Conservation (phyloP, 2,329 filamentous ascomycete species). For the Aspergillus floridensis region DNA sequence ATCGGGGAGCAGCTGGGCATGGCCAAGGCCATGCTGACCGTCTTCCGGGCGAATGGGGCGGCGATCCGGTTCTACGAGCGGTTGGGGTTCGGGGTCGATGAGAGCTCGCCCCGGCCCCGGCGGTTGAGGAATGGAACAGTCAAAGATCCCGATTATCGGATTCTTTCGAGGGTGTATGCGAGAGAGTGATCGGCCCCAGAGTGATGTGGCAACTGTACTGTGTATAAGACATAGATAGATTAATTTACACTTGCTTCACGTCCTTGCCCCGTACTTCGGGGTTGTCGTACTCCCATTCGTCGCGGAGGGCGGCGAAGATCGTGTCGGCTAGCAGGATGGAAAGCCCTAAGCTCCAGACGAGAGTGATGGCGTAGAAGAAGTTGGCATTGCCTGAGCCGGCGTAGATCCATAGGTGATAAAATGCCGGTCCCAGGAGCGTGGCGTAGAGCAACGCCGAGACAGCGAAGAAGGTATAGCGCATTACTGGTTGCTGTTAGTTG, state of each 20-base stretch:
- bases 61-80: constrained; percentile 52
- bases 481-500: constrained; percentile 55
- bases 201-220: background rate
- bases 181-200: no score
- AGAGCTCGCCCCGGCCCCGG: constrained; percentile 51
- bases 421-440: constrained; percentile 84
- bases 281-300: constrained; percentile 90
- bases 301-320: constrained; percentile 81
- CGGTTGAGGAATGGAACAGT: constrained; percentile 50
- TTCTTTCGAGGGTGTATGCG: constrained; percentile 41
- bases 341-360: constrained; percentile 94
- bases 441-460: constrained; percentile 82
- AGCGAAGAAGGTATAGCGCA: constrained; percentile 89
- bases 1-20: constrained; percentile 49
- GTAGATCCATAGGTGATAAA: constrained; percentile 98
- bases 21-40: constrained; percentile 60
- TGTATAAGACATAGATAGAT: constrained; percentile 5
- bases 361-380: constrained; percentile 97
- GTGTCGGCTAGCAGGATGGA: constrained; percentile 84
- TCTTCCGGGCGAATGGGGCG: constrained; percentile 52
- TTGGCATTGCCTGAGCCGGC: constrained; percentile 97
- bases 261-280: constrained; percentile 89
- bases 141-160: constrained; percentile 52
- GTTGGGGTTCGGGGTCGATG: constrained; percentile 53
- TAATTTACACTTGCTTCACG: constrained; percentile 71